Percentiles rank a stretch among this genome's conserved stretches.
phyloP scores from a whole-genome alignment of 1,284 basidiomycete species.

The Tranzscheliella williamsii region DNA sequence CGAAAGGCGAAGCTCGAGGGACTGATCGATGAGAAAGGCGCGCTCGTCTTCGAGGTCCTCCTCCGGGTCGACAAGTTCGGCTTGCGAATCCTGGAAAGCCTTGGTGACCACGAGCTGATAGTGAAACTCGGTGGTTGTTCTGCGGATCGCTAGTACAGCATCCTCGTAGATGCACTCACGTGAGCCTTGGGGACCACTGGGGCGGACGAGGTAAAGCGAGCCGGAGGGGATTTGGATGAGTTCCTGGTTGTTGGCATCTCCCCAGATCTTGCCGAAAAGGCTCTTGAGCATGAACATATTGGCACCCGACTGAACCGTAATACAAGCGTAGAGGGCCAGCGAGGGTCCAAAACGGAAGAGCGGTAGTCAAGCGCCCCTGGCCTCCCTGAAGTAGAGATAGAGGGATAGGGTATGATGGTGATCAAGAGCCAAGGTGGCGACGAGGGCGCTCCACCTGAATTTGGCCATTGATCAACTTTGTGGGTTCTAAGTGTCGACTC shows the following conservation, averaged over 20 bases:
- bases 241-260: slow-evolving; percentile 54
- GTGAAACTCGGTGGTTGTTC: slow-evolving; percentile 78
- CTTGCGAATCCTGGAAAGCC: slow-evolving; percentile 92
- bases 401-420: no score
- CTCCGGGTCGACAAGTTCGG: slow-evolving; percentile 89
- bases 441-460: no score
- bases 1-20: slow-evolving; percentile 72
- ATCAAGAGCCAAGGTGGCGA: no score
- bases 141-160: slow-evolving; percentile 89
- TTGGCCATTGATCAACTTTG: no score
- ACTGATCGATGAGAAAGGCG: slow-evolving; percentile 85
- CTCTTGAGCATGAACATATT: slow-evolving; percentile 83
- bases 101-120: slow-evolving; percentile 94
- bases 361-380: no score
- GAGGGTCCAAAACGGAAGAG: background rate
- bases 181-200: slow-evolving; percentile 84
- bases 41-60: slow-evolving; percentile 81
- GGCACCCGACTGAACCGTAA: no score
- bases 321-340: no score
- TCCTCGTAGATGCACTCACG: slow-evolving; percentile 99
- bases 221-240: slow-evolving; percentile 92
- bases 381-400: no score
- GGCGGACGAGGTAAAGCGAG: slow-evolving; percentile 85
- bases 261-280: slow-evolving; percentile 89
- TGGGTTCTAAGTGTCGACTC: no score